A percentile compares a stretch with the other conserved stretches of the same genome.
Evolutionary conservation across 2,329 filamentous ascomycete species (phyloP).

Genomic region (Cladobotryum mycophilum): DNA sequence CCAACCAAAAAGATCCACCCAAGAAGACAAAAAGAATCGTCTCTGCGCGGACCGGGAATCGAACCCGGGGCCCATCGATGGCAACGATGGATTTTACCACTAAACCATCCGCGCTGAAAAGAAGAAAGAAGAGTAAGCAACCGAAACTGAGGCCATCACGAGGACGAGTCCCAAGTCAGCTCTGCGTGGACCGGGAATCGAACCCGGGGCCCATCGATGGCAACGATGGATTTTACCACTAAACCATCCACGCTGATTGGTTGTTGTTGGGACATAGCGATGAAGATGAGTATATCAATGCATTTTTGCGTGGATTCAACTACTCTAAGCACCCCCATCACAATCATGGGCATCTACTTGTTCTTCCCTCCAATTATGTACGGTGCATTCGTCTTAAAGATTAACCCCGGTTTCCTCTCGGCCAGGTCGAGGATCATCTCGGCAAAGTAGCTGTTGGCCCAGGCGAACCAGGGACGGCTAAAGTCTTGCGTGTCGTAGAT

Average conservation of each 20-base stretch:
- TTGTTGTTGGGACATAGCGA: background rate
- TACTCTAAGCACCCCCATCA: background rate
- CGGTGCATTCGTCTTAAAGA: slow-evolving; percentile 32
- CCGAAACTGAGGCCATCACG: too few relatives aligned
- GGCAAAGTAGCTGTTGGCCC: slow-evolving; percentile 38
- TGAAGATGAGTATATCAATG: too few relatives aligned
- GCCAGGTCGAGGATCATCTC: slow-evolving; percentile 63
- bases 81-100: slow-evolving; percentile 3
- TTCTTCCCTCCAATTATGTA: slow-evolving; percentile 10
- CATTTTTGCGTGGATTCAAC: background rate
- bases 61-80: slow-evolving; percentile 1
- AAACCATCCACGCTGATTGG: slow-evolving; percentile 20
- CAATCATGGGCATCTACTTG: too few relatives aligned
- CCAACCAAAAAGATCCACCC: background rate
- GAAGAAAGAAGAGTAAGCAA: too few relatives aligned
- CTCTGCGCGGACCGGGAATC: slow-evolving; percentile 1
- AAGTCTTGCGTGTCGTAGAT: slow-evolving; percentile 34
- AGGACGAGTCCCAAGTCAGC: too few relatives aligned
- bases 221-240: slow-evolving; percentile 28
- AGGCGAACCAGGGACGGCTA: slow-evolving; percentile 42
- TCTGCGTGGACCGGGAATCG: slow-evolving; percentile 28
- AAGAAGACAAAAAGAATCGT: background rate
- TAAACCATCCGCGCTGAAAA: slow-evolving; percentile 11
- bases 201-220: slow-evolving; percentile 29
- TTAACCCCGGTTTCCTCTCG: slow-evolving; percentile 70